These are phyloP conservation scores for Irpex sp. DNA, from an alignment of 1,284 basidiomycete species.

Conservation along the genomic window DNA sequence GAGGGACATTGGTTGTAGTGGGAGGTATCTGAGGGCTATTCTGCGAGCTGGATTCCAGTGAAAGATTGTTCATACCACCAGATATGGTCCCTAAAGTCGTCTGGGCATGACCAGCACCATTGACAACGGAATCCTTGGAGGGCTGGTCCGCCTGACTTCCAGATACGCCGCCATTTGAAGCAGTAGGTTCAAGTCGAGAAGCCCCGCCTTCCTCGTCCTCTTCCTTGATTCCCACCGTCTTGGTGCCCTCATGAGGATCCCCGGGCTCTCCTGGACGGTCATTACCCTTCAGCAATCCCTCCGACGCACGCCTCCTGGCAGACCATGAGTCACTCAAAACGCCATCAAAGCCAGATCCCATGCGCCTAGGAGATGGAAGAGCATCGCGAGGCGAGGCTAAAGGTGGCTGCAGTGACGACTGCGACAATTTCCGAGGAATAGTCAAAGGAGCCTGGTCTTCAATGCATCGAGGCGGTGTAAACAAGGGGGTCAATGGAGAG, in stretches of 20 bases:
- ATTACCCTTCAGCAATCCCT: slow-evolving; percentile 39
- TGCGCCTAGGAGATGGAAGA: slow-evolving; percentile 62
- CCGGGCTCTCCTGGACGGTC: slow-evolving; percentile 32
- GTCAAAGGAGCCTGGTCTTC: slow-evolving; percentile 42
- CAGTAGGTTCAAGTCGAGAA: neutral
- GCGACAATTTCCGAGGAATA: slow-evolving; percentile 63
- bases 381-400: slow-evolving; percentile 52
- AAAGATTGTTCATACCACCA: slow-evolving; percentile 2
- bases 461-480: neutral
- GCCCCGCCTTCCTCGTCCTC: slow-evolving; percentile 42
- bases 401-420: slow-evolving; percentile 52
- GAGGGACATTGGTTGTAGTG: neutral
- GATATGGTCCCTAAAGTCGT: neutral
- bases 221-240: slow-evolving; percentile 48
- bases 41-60: slow-evolving; percentile 3
- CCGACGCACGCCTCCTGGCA: slow-evolving; percentile 50
- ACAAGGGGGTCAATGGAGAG: slow-evolving; percentile 3
- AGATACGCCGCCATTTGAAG: neutral
- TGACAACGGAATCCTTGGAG: slow-evolving; percentile 3
- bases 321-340: slow-evolving; percentile 65
- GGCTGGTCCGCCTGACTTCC: slow-evolving; percentile 12
- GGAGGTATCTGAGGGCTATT: neutral
- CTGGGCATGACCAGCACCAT: slow-evolving; percentile 4
- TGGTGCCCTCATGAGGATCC: slow-evolving; percentile 36
- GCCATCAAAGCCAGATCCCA: slow-evolving; percentile 63